Conservation (phyloP, 192 early-diverging fungal genomes). For the Coemansia sp. region DNA sequence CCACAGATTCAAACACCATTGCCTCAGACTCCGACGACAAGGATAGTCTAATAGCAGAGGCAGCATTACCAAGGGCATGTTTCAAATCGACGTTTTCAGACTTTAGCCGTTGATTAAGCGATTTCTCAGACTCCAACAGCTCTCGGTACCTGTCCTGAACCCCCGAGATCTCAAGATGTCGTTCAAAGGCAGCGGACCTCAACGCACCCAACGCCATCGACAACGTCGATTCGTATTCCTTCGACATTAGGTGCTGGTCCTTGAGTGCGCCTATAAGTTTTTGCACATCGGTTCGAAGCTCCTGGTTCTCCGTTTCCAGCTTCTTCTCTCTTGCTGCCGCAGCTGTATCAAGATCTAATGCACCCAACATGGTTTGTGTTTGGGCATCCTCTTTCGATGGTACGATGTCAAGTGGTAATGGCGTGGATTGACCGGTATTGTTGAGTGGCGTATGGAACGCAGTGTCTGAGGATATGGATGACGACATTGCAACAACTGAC, state of each 20-base stretch:
- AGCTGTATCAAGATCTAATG: conserved; percentile 6
- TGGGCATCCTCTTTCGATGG: background rate
- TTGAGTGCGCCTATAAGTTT: conserved; percentile 26
- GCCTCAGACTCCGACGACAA: conserved; percentile 1
- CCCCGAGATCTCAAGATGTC: conserved; percentile 29
- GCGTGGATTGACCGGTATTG: background rate
- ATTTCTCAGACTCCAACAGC: conserved; percentile 28
- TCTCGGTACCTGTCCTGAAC: conserved; percentile 37
- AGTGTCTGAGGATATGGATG: conserved; percentile 10
- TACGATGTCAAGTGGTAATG: background rate
- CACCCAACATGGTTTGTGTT: conserved; percentile 7
- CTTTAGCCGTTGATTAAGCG: conserved; percentile 32
- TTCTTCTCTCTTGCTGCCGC: background rate
- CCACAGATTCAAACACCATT: background rate
- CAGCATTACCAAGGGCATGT: conserved; percentile 25
- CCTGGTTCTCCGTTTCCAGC: conserved; percentile 28
- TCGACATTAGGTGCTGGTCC: conserved; percentile 49
- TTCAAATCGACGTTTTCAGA: conserved; percentile 33
- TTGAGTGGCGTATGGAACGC: conserved; percentile 40
- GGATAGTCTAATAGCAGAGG: conserved; percentile 19
- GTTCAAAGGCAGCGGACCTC: conserved; percentile 39
- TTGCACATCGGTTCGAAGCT: conserved; percentile 21
- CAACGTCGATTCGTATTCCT: conserved; percentile 42
- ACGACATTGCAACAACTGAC: background rate
- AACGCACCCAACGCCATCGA: conserved; percentile 34